These are phyloP conservation scores for Ceratorhiza oryzae-sativae DNA, from an alignment of 1,284 basidiomycete genomes.

Conservation along the genomic window DNA sequence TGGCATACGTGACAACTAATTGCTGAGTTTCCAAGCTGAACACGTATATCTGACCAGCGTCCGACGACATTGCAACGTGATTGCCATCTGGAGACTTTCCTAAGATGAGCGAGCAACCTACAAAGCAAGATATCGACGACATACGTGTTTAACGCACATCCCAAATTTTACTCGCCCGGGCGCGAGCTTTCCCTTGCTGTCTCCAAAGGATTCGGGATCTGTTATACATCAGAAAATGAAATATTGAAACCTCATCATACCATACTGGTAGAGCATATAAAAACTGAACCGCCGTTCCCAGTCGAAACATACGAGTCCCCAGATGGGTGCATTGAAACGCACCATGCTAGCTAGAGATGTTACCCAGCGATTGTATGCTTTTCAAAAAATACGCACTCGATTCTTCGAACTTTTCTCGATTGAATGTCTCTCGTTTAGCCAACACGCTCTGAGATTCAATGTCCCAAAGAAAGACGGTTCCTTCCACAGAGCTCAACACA, in stretches of 20 bases:
- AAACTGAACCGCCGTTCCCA: conserved; percentile 75
- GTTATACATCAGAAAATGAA: conserved; percentile 52
- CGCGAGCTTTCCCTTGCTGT: conserved; percentile 52
- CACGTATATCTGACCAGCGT: conserved; percentile 81
- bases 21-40: conserved; percentile 75
- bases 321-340: conserved; percentile 77
- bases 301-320: conserved; percentile 78
- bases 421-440: conserved; percentile 75
- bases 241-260: not conserved
- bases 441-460: conserved; percentile 63
- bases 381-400: conserved; percentile 62
- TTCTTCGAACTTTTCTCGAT: conserved; percentile 63
- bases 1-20: conserved; percentile 73
- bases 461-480: conserved; percentile 76
- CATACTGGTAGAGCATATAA: conserved; percentile 66
- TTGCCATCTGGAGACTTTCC: conserved; percentile 82
- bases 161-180: conserved; percentile 80
- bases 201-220: conserved; percentile 66
- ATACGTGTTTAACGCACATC: conserved; percentile 78
- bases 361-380: not conserved
- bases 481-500: conserved; percentile 81
- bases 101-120: conserved; percentile 3
- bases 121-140: conserved; percentile 49
- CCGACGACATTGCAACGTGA: conserved; percentile 76
- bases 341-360: conserved; percentile 65